Evolutionary conservation across 371 early-diverging fungal genomes (phyloP).

Genomic region (Mortierella sp.): DNA sequence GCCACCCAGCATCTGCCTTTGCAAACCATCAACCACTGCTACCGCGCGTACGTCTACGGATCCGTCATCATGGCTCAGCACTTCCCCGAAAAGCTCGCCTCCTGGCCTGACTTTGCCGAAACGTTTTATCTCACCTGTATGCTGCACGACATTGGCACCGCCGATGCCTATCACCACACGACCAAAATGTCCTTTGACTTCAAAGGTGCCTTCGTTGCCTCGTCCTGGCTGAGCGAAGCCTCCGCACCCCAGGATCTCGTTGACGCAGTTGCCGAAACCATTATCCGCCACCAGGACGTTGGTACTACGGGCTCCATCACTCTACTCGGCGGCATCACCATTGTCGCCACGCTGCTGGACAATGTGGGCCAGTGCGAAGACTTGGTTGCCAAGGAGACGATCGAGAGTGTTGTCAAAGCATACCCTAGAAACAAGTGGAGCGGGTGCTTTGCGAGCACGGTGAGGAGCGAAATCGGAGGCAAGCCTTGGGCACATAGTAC

Average conservation of each 20-base stretch:
- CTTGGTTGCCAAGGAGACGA: slow-evolving; percentile 16
- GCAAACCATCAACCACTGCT: slow-evolving; percentile 15
- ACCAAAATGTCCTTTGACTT: slow-evolving; percentile 19
- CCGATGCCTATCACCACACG: slow-evolving; percentile 8
- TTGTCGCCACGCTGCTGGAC: slow-evolving; percentile 9
- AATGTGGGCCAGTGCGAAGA: slow-evolving; percentile 9
- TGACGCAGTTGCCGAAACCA: slow-evolving; percentile 17
- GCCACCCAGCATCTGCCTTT: slow-evolving; percentile 16
- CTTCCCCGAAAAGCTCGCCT: slow-evolving; percentile 10
- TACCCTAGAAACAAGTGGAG: slow-evolving; percentile 16
- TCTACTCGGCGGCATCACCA: slow-evolving; percentile 11
- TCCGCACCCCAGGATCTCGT: slow-evolving; percentile 9
- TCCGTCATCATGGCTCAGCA: slow-evolving; percentile 15
- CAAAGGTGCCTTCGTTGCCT: slow-evolving; percentile 16
- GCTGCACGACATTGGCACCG: slow-evolving; percentile 18
- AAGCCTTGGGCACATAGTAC: slow-evolving; percentile 19
- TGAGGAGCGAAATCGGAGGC: slow-evolving; percentile 6
- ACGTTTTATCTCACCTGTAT: slow-evolving; percentile 16
- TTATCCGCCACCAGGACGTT: slow-evolving; percentile 15
- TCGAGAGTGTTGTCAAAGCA: slow-evolving; percentile 11
- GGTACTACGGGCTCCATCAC: slow-evolving; percentile 19
- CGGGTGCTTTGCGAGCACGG: slow-evolving; percentile 13
- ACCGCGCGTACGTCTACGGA: slow-evolving; percentile 18
- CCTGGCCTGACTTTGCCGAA: slow-evolving; percentile 18
- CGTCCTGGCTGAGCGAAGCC: slow-evolving; percentile 16